Evolutionary conservation across 179 eudicot genomes (phyloP), one percentile per base, ranked within the genome.

Genomic region (Spinacia oleracea): DNA sequence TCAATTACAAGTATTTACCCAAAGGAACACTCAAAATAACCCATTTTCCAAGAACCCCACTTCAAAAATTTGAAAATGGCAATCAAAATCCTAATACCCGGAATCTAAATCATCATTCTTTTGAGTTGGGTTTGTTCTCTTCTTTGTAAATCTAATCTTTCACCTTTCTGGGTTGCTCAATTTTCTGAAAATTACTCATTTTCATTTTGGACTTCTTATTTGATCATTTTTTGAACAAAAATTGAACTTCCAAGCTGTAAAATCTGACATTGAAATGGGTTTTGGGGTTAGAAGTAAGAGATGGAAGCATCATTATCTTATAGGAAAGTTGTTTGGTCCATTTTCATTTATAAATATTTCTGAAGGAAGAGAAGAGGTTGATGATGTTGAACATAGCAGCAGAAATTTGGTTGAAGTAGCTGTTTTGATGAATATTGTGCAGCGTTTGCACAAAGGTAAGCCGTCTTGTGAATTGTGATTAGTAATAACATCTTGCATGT

Each of bases 271-370:
- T 51, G 63, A 59, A 40, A 14, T 64, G 46, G 64, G 68, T 55
- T 58, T 21, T 62, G 72, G 70, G 16, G 25, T 77, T 15, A 58
- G 60, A 63, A 56, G 72, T 23, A 77, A 38, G 56, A 81, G 65
- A 72, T 91, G 83, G 4, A 81, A 85, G 65, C 79, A 67, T 73
- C 71, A 42, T 32, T 85, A 85, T 83, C 88, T 89, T 78, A 40
- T 80, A 20, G 89, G 85, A n/a, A 82, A 67, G 43, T 83, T 91
- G 85, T 92, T 85, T 84, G 97, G 93, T 62, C 86, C 92, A 0
- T 91, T 87, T 86, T 86, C 95, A 9, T 92, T 92, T 73, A 87
- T 92, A 71, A 88, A 92, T 80, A 75, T 92, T 59, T 70, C 85
- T 34, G 91, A 79, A 56, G 97, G 97, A 25, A 84, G 53, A 75